phyloP scores from a whole-genome alignment of 805 yeast genomes.

The Nakazawaea molendinolei region DNA sequence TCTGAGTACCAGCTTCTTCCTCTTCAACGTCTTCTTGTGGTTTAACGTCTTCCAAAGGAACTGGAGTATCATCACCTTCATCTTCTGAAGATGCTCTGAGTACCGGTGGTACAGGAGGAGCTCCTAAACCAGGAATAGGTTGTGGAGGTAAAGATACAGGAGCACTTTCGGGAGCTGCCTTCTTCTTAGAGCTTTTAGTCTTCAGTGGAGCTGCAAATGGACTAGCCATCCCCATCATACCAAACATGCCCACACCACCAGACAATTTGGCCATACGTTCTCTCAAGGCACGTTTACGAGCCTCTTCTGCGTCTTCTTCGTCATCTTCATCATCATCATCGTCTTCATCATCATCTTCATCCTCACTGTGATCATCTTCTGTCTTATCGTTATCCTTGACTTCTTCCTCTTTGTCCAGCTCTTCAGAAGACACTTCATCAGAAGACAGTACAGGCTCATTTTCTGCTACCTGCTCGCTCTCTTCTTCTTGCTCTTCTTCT shows the following conservation, averaged over 20 bases:
- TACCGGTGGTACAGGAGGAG: conserved; percentile 12
- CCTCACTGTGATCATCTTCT: conserved; percentile 23
- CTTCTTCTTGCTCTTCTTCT: conserved; percentile 12
- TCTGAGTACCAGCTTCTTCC: conserved; percentile 19
- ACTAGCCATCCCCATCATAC: conserved; percentile 55
- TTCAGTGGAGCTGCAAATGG: conserved; percentile 21
- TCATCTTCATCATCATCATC: conserved; percentile 46
- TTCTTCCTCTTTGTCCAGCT: conserved; percentile 9
- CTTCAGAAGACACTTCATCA: conserved; percentile 15
- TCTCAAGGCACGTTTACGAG: conserved; percentile 67
- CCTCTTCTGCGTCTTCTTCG: conserved; percentile 71
- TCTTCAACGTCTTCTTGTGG: conserved; percentile 13
- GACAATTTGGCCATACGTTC: conserved; percentile 96
- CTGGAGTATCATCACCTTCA: too few species aligned
- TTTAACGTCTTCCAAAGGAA: too few species aligned
- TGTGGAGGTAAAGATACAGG: too few species aligned
- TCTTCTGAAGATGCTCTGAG: conserved; percentile 4
- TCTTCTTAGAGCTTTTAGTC: conserved; percentile 19
- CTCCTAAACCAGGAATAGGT: conserved; percentile 14
- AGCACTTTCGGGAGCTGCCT: conserved; percentile 12
- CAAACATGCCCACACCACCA: conserved; percentile 77
- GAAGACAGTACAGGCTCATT: conserved; percentile 10
- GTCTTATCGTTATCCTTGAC: conserved; percentile 23
- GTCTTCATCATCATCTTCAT: conserved; percentile 38
- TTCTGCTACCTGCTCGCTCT: not conserved